Base-by-base conservation (phyloP, 768 basidiomycete genomes). In the Harrya chromipes region DNA sequence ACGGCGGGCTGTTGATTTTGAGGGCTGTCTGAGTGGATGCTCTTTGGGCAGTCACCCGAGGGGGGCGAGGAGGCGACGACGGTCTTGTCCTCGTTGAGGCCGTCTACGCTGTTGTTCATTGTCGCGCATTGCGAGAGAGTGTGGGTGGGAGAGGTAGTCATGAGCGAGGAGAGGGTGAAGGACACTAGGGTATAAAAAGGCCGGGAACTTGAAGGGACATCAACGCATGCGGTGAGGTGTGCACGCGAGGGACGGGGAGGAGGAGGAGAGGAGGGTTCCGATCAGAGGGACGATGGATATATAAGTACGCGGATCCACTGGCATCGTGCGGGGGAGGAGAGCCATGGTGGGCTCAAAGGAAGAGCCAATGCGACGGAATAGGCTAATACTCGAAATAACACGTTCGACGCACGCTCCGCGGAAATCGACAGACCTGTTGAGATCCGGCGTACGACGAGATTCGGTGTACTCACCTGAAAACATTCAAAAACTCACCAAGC, bases 71-170 rank as follows among this genome's bases (percentile, higher is more conserved):
- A 20, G 29, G 47, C 6, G 29, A 53, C 46, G 14, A 39, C 40
- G 3, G 54, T 45, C 53, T 68, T 68, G 16, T 60, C 59, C 27
- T 68, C 60, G 34, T 47, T 50, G 41, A 68, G 47, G 1, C 29
- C 45, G 9, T 68, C 66, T 12, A 39, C 55, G 46, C 66, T 70
- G 56, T 67, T 63, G 23, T 57, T 59, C 37, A 59, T 27, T 42
- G 66, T 69, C 43, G 62, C 56, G 41, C 64, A 70, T 53, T 64
- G 67, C 12, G 67, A 68, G 6, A 66, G 52, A 6, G 66, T 56
- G 17, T 62, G 64, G 1, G 66, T 45, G 4, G 68, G 56, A 4
- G 65, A 67, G 40, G 61, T 20, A 20, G 42, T 59, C 68, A 61
- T 66, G 68, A 35, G 51, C 42, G 57, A 33, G 35, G 46, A 34